A percentile compares a stretch with the other conserved stretches of the same genome.
These are phyloP conservation scores for Aspergillus cavernicola DNA, from an alignment of 495 filamentous ascomycete genomes.

Conservation along the genomic window DNA sequence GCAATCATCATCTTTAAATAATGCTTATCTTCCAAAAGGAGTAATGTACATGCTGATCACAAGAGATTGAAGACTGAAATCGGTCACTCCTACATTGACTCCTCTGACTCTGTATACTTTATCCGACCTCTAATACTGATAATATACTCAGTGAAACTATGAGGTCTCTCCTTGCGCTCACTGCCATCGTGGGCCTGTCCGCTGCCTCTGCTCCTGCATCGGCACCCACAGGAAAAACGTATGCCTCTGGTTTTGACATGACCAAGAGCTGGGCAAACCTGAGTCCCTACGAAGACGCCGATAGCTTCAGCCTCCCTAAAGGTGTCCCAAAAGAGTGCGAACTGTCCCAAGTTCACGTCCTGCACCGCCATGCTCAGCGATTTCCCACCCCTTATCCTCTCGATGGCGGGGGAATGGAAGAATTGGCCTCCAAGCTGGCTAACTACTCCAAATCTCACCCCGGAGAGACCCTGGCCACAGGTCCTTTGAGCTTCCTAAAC, in stretches of 20 bases:
- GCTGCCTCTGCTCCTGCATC: constrained; percentile 5
- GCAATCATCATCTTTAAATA: too few species aligned
- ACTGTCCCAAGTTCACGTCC: constrained; percentile 46
- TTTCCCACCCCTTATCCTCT: constrained; percentile 38
- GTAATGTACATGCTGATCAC: too few species aligned
- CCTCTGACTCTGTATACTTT: too few species aligned
- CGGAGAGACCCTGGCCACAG: constrained; percentile 31
- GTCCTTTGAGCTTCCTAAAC: constrained; percentile 48
- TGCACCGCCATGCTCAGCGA: constrained; percentile 53
- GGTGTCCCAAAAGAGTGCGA: constrained; percentile 51
- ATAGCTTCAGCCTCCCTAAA: constrained; percentile 38
- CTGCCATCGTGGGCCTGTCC: neutral
- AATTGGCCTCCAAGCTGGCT: constrained; percentile 42
- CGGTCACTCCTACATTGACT: too few species aligned
- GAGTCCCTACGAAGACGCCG: constrained; percentile 43
- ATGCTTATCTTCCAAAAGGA: too few species aligned
- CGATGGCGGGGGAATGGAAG: constrained; percentile 43
- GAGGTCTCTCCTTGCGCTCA: too few species aligned
- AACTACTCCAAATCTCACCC: constrained; percentile 40
- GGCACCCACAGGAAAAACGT: constrained; percentile 27
- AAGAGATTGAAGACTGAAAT: too few species aligned
- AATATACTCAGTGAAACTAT: too few species aligned
- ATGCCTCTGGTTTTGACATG: constrained; percentile 34
- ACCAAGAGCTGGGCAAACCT: constrained; percentile 44
- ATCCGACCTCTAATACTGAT: too few species aligned